Base-by-base conservation (phyloP, 1,139 yeast genomes). In the Sugiyamaella paludigena region DNA sequence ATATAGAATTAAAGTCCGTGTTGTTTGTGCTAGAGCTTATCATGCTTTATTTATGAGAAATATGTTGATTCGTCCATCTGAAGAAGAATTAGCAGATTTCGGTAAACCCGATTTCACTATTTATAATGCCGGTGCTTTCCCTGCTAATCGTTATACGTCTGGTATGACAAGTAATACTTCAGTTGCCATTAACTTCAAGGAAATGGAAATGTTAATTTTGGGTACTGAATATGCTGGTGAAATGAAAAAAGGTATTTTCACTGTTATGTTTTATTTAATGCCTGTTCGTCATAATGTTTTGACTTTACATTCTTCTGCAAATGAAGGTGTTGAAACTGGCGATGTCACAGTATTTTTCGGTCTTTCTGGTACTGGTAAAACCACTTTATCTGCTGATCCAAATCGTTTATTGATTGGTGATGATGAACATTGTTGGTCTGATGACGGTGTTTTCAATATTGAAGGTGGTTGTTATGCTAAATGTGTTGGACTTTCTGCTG, bases 401-500 rank as follows among this genome's bases (percentile, higher is more conserved):
- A 78, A 87, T 75, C 86, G 98, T 74, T 75, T 81, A 70, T 81
- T 92, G 71, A 92, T 92, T 67, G 98, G 98, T 72, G 98, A 92
- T 69, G 98, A 92, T 69, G 98, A 92, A 76, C 98, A 92, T 77
- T 92, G 98, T 77, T 92, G 98, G 98, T 87, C 97, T 32, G 96
- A 92, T 72, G 77, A 86, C 60, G 98, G 98, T 76, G 97, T 92
- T 55, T 92, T 92, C 83, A 92, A 92, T 81, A 91, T 92, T 67
- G 98, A 92, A 77, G 98, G 98, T 74, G 98, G 98, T 59, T 92
- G 98, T 78, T 92, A 92, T 77, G 98, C 98, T 67, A 92, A 92
- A 75, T 91, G 98, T 76, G 78, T 92, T 61, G 96, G 89, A 66
- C 79, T 92, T 60, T 77, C 91, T 50, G 84, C 78, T 57, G 97